These are phyloP conservation scores for Vitis amurensis DNA, from an alignment of 164 flowering plant species.

Conservation along the genomic window DNA sequence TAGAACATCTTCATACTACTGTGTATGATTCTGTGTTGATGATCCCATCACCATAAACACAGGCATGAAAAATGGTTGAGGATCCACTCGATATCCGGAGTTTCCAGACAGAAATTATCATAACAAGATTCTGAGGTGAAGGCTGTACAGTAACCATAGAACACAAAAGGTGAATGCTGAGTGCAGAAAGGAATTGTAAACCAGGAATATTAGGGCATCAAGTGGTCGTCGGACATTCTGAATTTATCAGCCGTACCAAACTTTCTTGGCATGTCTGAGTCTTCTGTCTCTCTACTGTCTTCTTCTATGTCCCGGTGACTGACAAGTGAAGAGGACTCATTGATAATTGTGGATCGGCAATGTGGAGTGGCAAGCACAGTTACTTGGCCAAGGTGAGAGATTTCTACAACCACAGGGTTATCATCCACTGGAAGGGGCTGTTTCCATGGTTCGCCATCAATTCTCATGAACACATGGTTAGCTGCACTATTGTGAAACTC, in stretches of 20 bases:
- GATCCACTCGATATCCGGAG: no score
- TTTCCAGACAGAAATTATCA: no score
- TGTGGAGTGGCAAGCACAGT: constrained; percentile 71
- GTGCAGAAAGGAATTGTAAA: not conserved
- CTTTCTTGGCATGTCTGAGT: constrained; percentile 23
- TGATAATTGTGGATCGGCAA: constrained; percentile 58
- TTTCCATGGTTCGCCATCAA: constrained; percentile 98
- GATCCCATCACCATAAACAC: no score
- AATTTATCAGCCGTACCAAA: constrained; percentile 39
- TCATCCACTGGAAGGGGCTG: constrained; percentile 90
- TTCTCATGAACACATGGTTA: constrained; percentile 81
- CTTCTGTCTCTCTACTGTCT: constrained; percentile 33
- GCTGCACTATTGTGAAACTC: constrained; percentile 80
- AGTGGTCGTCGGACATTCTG: constrained; percentile 18
- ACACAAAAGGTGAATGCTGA: not conserved
- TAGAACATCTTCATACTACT: no score
- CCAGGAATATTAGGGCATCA: not conserved
- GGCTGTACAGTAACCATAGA: not conserved
- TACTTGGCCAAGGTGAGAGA: constrained; percentile 78
- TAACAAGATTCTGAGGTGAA: no score
- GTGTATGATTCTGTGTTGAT: no score
- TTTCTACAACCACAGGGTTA: constrained; percentile 74
- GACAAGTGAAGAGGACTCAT: constrained; percentile 47
- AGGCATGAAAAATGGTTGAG: no score
- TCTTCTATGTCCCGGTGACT: constrained; percentile 27